phyloP scores from a whole-genome alignment of 148 eudicot species.

The Chenopodium berlandieri region DNA sequence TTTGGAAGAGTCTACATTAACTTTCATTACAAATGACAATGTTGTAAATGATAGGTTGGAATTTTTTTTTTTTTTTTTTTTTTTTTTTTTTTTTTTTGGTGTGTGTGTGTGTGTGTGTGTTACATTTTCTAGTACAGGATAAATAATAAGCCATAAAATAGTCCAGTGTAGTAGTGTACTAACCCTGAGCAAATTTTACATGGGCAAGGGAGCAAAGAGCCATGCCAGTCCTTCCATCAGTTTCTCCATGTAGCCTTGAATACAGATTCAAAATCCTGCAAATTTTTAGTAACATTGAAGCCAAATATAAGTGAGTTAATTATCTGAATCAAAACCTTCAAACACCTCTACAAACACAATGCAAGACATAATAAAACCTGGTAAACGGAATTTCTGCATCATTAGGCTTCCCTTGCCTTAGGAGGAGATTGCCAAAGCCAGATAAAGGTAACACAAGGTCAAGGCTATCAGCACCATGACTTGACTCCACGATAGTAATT shows the following conservation, averaged over 20 bases:
- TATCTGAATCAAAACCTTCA: constrained; percentile 8
- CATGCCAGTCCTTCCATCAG: constrained; percentile 76
- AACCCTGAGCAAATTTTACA: constrained; percentile 87
- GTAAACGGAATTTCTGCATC: constrained; percentile 63
- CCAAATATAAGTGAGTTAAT: constrained; percentile 4
- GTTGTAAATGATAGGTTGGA: too few relatives aligned
- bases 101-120: too few relatives aligned
- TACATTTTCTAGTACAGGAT: background rate
- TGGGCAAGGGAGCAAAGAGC: constrained; percentile 78
- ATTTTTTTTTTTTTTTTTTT: too few relatives aligned
- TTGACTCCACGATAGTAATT: constrained; percentile 51
- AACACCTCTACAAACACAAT: constrained; percentile 4
- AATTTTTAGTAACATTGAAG: constrained; percentile 3
- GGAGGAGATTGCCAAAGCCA: constrained; percentile 69
- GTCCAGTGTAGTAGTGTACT: constrained; percentile 22
- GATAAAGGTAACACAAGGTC: constrained; percentile 69
- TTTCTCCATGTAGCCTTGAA: constrained; percentile 56
- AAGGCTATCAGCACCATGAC: constrained; percentile 50
- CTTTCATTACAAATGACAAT: too few relatives aligned
- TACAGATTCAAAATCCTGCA: constrained; percentile 57
- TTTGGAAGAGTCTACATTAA: background rate
- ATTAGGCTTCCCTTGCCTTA: constrained; percentile 53
- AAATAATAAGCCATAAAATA: constrained; percentile 2
- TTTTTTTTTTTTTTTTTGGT: too few relatives aligned
- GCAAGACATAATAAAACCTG: constrained; percentile 39